A percentile compares a stretch with the other conserved stretches of the same genome.
phyloP scores from a whole-genome alignment of 2,329 filamentous ascomycete species.

The Acephala macrosclerotiorum region DNA sequence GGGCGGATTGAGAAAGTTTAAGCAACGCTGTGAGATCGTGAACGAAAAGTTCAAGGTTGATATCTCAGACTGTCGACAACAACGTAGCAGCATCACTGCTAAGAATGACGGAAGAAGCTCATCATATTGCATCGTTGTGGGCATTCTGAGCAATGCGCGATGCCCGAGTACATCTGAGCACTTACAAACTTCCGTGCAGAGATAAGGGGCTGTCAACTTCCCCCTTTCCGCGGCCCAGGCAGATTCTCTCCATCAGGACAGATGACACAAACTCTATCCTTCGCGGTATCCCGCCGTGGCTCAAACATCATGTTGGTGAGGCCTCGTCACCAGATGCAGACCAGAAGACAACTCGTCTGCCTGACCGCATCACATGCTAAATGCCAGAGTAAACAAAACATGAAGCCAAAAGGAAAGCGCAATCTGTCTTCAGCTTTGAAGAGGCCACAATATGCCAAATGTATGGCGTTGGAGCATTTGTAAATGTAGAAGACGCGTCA shows the following conservation, averaged over 20 bases:
- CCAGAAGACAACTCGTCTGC: constrained; percentile 26
- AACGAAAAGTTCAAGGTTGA: too few relatives aligned
- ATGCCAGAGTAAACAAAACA: constrained; percentile 19
- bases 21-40: too few relatives aligned
- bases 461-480: neutral
- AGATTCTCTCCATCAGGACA: neutral
- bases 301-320: neutral
- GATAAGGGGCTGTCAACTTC: neutral
- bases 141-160: neutral
- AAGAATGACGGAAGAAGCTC: constrained; percentile 3
- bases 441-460: neutral
- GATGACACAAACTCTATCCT: neutral
- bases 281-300: neutral
- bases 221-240: neutral
- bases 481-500: neutral
- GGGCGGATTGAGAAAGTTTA: too few relatives aligned
- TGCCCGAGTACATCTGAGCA: neutral
- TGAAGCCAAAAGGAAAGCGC: constrained; percentile 2
- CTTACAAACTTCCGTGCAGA: neutral
- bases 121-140: neutral
- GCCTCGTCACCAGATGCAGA: constrained; percentile 29
- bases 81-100: too few relatives aligned
- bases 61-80: too few relatives aligned
- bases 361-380: constrained; percentile 38
- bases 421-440: constrained; percentile 20